phyloP scores from a whole-genome alignment of 2,329 filamentous ascomycete species.

The Neurospora sp. region DNA sequence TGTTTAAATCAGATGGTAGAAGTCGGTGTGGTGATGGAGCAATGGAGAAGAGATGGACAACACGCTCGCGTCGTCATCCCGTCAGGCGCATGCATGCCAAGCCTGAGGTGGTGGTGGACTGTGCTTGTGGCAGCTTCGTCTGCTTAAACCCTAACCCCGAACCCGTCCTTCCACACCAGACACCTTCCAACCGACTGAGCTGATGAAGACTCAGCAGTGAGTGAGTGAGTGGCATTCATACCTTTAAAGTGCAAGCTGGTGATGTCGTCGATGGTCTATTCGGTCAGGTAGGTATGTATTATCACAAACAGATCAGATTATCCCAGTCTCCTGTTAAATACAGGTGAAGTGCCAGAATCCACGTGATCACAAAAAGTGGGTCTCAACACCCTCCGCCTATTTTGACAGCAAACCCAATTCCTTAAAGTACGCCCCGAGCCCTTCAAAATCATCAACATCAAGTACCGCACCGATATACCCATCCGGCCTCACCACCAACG shows the following conservation, averaged over 20 bases:
- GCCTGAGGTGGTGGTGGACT: background rate
- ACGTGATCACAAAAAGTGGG: too few species aligned
- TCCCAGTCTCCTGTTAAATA: too few species aligned
- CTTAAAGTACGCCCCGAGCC: constrained; percentile 2
- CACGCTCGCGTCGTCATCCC: background rate
- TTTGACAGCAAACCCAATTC: background rate
- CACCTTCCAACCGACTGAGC: background rate
- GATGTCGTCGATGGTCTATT: background rate
- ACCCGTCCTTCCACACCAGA: background rate
- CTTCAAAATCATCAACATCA: constrained; percentile 4
- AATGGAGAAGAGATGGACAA: background rate
- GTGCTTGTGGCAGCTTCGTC: background rate
- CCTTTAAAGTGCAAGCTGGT: background rate
- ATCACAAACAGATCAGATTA: too few species aligned
- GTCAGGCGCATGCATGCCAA: background rate
- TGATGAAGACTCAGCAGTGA: background rate
- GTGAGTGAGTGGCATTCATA: background rate
- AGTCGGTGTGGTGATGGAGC: background rate
- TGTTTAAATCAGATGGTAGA: background rate
- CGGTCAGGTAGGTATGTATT: background rate
- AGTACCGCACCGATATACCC: constrained; percentile 10
- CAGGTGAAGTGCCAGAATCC: too few species aligned
- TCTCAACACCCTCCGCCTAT: background rate
- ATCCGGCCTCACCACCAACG: constrained; percentile 7
- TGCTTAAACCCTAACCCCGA: background rate